Percentiles rank a stretch among this genome's conserved stretches.
Conservation (phyloP, 1,284 basidiomycete species). For the Trametes versicolor region DNA sequence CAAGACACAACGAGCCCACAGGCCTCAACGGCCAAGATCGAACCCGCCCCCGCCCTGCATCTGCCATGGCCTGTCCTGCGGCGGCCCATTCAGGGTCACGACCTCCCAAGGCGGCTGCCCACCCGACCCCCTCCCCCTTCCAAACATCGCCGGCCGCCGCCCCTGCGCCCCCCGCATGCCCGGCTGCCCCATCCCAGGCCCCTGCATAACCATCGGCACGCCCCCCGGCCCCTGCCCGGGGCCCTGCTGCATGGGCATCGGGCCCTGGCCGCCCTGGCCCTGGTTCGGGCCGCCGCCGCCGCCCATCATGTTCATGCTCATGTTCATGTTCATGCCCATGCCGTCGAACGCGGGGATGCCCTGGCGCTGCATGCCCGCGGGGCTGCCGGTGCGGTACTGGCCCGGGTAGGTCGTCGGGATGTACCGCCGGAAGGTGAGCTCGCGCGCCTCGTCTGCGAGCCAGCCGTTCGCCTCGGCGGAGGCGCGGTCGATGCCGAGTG, state of each 20-base stretch:
- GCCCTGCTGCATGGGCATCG: conserved; percentile 13
- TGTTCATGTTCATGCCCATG: neutral
- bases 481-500: conserved; percentile 75
- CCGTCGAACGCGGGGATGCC: conserved; percentile 20
- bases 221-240: conserved; percentile 16
- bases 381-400: conserved; percentile 23
- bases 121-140: conserved; percentile 42
- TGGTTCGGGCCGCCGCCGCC: neutral
- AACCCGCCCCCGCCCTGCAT: conserved; percentile 23
- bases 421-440: conserved; percentile 36
- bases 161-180: conserved; percentile 44
- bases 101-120: conserved; percentile 35
- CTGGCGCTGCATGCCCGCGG: conserved; percentile 17
- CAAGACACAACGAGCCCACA: neutral
- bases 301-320: conserved; percentile 13
- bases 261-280: conserved; percentile 6
- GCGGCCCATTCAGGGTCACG: conserved; percentile 21
- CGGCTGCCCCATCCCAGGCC: conserved; percentile 34
- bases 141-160: conserved; percentile 45
- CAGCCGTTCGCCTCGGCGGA: conserved; percentile 60
- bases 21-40: conserved; percentile 27
- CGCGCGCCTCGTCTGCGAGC: conserved; percentile 45
- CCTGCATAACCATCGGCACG: conserved; percentile 27
- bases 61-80: conserved; percentile 32
- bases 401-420: conserved; percentile 21